These are phyloP conservation scores for Nannizziopsis arthrosporioides DNA, from an alignment of 2,329 filamentous ascomycete species.

Conservation along the genomic window DNA sequence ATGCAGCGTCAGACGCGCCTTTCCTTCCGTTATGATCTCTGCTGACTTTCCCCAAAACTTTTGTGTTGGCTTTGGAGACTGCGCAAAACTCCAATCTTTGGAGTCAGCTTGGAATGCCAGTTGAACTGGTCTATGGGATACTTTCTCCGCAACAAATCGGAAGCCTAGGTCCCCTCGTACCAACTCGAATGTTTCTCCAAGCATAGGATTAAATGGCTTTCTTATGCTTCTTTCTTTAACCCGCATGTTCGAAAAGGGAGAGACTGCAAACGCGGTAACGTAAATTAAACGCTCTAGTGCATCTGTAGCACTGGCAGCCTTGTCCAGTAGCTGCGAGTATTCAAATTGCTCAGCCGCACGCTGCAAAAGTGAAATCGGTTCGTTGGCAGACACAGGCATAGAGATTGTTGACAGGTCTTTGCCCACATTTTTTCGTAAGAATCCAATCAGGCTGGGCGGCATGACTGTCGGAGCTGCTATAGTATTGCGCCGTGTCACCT, in stretches of 20 bases:
- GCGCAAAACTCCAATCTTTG: conserved; percentile 70
- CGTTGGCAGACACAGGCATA: conserved; percentile 95
- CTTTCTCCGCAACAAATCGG: conserved; percentile 88
- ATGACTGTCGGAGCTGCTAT: conserved; percentile 63
- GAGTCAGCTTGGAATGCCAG: conserved; percentile 90
- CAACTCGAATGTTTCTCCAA: conserved; percentile 91
- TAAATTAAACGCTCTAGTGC: conserved; percentile 65
- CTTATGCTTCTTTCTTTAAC: conserved; percentile 84
- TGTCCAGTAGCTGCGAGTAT: conserved; percentile 73
- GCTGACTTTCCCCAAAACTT: conserved; percentile 99
- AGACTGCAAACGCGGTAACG: conserved; percentile 82
- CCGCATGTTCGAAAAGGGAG: conserved; percentile 67
- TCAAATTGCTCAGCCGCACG: conserved; percentile 82
- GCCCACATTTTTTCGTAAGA: conserved; percentile 92
- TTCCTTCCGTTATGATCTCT: conserved; percentile 85
- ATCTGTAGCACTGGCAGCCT: conserved; percentile 47
- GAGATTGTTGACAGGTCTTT: conserved; percentile 94
- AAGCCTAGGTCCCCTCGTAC: conserved; percentile 79
- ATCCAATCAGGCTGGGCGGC: conserved; percentile 84
- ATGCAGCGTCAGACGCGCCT: conserved; percentile 66
- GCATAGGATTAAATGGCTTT: conserved; percentile 93
- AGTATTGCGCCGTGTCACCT: conserved; percentile 54
- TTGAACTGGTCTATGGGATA: conserved; percentile 81
- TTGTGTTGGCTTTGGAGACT: conserved; percentile 77
- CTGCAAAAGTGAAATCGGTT: conserved; percentile 79